Conservation (phyloP, 495 filamentous ascomycete species). For the Bryoglossum gracile region DNA sequence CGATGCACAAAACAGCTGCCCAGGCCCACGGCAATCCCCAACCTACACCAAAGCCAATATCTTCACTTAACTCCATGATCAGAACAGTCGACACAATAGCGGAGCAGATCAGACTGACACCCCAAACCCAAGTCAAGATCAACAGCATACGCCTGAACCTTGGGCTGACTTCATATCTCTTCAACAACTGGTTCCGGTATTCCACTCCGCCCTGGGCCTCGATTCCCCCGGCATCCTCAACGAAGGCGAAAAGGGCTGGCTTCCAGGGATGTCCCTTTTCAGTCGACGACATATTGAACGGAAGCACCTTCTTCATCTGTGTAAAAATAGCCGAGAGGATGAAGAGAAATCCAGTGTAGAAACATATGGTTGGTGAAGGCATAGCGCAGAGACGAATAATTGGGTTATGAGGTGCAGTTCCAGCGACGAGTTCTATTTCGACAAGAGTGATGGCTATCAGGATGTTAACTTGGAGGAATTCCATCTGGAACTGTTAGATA, state of each 20-base stretch:
- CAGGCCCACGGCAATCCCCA: conserved; percentile 18
- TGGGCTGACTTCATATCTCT: conserved; percentile 16
- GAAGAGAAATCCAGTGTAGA: conserved; percentile 21
- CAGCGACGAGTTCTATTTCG: conserved; percentile 16
- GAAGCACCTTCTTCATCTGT: conserved; percentile 6
- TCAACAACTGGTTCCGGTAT: conserved; percentile 13
- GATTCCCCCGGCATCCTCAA: conserved; percentile 18
- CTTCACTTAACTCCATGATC: conserved; percentile 11
- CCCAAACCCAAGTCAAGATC: conserved; percentile 11
- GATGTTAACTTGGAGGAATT: conserved; percentile 20
- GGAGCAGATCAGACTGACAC: conserved; percentile 7
- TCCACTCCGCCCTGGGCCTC: conserved; percentile 18
- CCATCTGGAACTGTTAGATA: conserved; percentile 2
- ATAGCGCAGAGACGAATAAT: conserved; percentile 17
- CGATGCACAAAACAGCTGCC: neutral
- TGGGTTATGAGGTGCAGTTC: conserved; percentile 12
- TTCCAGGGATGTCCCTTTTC: conserved; percentile 15
- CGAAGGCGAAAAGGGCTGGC: conserved; percentile 12
- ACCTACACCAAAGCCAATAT: conserved; percentile 20
- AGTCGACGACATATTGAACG: conserved; percentile 22
- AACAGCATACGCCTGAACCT: conserved; percentile 15
- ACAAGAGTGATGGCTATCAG: conserved; percentile 15
- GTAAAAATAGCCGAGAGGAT: conserved; percentile 8
- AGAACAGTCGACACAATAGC: conserved; percentile 10
- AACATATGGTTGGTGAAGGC: conserved; percentile 21